Base-by-base conservation (phyloP, 352 stramenopile species). In the Pythium scleroteichum region DNA sequence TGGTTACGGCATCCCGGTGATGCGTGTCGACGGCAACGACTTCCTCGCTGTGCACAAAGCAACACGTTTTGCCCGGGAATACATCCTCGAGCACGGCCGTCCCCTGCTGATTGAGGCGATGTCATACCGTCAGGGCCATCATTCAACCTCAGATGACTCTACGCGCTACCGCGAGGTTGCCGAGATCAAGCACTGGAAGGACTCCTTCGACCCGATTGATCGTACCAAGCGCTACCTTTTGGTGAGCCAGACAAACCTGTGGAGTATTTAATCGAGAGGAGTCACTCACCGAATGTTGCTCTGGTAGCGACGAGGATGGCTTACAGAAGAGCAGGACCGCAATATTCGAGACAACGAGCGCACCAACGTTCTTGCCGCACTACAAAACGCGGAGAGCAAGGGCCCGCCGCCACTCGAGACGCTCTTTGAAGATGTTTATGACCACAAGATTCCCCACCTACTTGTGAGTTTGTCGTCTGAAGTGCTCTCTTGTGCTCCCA, bases 21-120 rank as follows among this genome's bases (percentile, higher is more conserved):
- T 99, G 71, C 94, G 97, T 40, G 96, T 99, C 0, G 97, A 99
- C 71, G 97, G 97, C 42, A 99, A 99, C 65, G 97, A 99, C 64
- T 84, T 98, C 40, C 88, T 99, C 66, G 97, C 97, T 20, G 93
- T 99, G 0, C 83, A 98, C 69, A 85, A 97, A 49, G 96, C 94
- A 17, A 97, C 96, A 5, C 75, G 78, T 9, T 81, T 86, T 64
- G 97, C 97, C 8, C 85, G 95, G 20, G 79, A 96, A 53, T 92
- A 97, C 64, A 97, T 96, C 48, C 51, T 98, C 29, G 75, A 85
- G 48, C 76, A 98, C 48, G 87, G 85, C 44, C 75, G 82, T 6
- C 97, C 97, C 1, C 86, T 99, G 16, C 77, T 99, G 35, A 95
- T 99, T 61, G 97, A 99, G 68, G 88, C 93, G 0, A 99, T 99